Conservation (phyloP, 2,329 filamentous ascomycete genomes). For the Sporothrix luriei region DNA sequence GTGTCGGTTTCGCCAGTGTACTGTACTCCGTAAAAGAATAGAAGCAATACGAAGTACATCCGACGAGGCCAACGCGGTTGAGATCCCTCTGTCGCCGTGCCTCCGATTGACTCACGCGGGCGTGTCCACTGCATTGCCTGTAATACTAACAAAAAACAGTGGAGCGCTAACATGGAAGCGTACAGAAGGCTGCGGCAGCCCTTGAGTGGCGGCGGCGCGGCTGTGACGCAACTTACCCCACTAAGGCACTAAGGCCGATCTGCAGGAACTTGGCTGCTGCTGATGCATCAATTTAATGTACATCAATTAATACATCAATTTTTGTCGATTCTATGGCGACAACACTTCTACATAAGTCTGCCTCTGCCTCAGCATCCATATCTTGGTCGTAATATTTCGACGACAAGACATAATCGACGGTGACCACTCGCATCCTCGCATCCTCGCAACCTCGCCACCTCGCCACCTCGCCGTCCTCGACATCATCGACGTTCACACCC, state of each 20-base stretch:
- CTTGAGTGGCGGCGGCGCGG: constrained; percentile 6
- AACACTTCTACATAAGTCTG: not conserved
- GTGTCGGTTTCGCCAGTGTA: no score
- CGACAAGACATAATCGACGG: not conserved
- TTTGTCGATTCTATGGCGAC: not conserved
- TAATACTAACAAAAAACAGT: not conserved
- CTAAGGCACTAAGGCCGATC: constrained; percentile 16
- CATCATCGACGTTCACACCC: not conserved
- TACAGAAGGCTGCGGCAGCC: constrained; percentile 13
- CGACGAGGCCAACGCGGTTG: no score
- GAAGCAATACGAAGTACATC: no score
- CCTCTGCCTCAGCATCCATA: not conserved
- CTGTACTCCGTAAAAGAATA: no score
- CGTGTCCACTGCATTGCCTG: constrained; percentile 4
- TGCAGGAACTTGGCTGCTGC: not conserved
- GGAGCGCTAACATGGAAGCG: constrained; percentile 16
- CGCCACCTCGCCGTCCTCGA: not conserved
- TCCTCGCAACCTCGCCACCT: no score
- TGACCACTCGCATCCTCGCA: not conserved
- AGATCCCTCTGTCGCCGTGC: not conserved
- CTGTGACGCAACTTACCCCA: constrained; percentile 24
- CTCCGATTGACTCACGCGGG: constrained; percentile 21
- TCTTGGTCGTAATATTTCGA: not conserved
- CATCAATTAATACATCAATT: not conserved
- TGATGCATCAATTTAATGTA: not conserved